Percentiles rank a stretch among this genome's conserved stretches.
phyloP scores from a whole-genome alignment of 306 rosid species.

The Vigna unguiculata region DNA sequence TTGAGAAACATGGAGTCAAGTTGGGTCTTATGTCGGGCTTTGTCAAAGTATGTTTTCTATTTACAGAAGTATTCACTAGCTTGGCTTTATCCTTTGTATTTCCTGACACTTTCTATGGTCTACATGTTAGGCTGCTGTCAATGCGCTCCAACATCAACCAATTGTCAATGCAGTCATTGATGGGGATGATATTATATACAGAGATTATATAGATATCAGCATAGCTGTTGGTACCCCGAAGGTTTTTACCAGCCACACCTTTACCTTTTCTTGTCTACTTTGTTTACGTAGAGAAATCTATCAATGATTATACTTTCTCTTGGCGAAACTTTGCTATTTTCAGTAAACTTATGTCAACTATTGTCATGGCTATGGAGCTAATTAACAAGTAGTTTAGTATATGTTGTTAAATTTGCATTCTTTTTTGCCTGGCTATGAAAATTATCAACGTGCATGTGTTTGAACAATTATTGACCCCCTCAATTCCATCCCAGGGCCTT shows the following conservation, averaged over 20 bases:
- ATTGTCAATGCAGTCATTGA: constrained; percentile 87
- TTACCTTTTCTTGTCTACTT: constrained; percentile 32
- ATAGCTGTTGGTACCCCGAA: constrained; percentile 85
- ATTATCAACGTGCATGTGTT: constrained; percentile 10
- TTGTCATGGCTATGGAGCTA: constrained; percentile 30
- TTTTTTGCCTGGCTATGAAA: constrained; percentile 22
- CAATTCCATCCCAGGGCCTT: constrained; percentile 59
- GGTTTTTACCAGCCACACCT: constrained; percentile 51
- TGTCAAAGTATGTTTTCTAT: constrained; percentile 63
- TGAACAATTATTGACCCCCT: constrained; percentile 25
- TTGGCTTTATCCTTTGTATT: constrained; percentile 24
- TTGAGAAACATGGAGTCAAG: constrained; percentile 85
- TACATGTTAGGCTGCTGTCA: constrained; percentile 76
- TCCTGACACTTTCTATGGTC: constrained; percentile 12
- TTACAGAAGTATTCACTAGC: constrained; percentile 20
- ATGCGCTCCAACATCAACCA: constrained; percentile 83
- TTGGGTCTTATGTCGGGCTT: constrained; percentile 92
- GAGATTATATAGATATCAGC: constrained; percentile 83
- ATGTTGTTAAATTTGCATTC: background rate
- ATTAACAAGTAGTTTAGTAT: background rate
- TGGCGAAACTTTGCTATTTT: constrained; percentile 21
- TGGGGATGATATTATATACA: constrained; percentile 85
- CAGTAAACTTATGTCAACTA: background rate
- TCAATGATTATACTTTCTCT: background rate
- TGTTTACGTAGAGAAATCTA: constrained; percentile 19